Base-by-base conservation (phyloP, 1,284 basidiomycete genomes). In the Irpex sp. region DNA sequence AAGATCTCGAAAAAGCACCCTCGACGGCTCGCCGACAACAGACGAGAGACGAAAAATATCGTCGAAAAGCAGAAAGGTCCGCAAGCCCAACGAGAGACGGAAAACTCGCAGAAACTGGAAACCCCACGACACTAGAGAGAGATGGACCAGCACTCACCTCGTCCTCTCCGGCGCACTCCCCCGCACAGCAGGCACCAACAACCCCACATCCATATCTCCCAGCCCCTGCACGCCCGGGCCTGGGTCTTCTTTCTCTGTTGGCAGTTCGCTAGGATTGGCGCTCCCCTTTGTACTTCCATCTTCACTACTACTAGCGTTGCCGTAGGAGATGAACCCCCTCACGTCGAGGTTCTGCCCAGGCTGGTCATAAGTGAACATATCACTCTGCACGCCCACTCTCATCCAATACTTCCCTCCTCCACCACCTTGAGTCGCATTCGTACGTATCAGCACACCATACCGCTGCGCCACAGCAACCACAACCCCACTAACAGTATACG, bases 391-490 rank as follows among this genome's bases (percentile, higher is more conserved):
- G 52, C 63, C 67, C 2, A 77, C 74, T 10, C 80, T 72, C 69
- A 82, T 71, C 77, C 77, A 75, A 68, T 74, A 76, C 60, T 71
- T 59, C 70, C 69, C 47, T 7, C 28, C 28, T 6, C 3, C n/a
- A n/a, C n/a, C n/a, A n/a, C n/a, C n/a, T n/a, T n/a, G 65, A 1
- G 69, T 73, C 59, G 66, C 66, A 59, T 77, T 74, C 42, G 75
- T 75, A 36, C 64, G 64, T 28, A 82, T 65, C n/a, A 82, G 68
- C 53, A 81, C 80, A 35, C 76, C 78, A 65, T 81, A 81, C 19
- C 80, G 68, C 67, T 82, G 80, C 5, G 78, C 78, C n/a, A 79
- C 73, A 49, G 76, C 74, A 56, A 81, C 59, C 10, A 69, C 72
- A 52, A 82, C 64, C 23, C 74, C 72, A 7, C 23, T 23, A 23